These are phyloP conservation scores for Populus ilicifolia DNA, from an alignment of 345 rosid genomes.

Conservation along the genomic window DNA sequence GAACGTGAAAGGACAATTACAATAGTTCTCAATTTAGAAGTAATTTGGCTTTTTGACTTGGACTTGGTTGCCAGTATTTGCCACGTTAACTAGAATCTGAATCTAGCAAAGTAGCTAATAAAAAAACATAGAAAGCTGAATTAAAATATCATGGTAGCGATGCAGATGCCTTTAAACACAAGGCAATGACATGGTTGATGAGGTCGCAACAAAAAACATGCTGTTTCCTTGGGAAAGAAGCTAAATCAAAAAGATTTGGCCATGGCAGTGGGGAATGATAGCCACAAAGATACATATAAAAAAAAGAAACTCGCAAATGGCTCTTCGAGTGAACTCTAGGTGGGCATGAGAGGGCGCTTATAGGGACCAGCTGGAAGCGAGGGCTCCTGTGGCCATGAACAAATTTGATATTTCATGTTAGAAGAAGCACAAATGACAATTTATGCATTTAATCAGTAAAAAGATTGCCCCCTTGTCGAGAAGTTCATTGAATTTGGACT, in stretches of 20 bases:
- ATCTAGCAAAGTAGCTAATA: conserved; percentile 4
- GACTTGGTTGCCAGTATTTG: background rate
- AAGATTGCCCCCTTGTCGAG: no score
- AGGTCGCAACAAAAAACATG: background rate
- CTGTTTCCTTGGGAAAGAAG: background rate
- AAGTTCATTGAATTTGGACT: no score
- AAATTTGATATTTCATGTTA: no score
- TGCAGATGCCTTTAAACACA: background rate
- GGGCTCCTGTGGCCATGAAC: background rate
- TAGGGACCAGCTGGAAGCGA: background rate
- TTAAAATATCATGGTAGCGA: background rate
- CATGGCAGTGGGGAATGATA: no score
- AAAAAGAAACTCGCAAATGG: no score
- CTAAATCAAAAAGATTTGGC: no score
- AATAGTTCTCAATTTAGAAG: background rate
- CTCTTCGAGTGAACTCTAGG: background rate
- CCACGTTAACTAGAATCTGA: conserved; percentile 6
- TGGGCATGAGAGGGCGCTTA: background rate
- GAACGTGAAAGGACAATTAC: no score
- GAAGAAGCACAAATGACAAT: no score
- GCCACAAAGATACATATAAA: no score
- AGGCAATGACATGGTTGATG: background rate
- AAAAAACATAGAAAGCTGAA: background rate
- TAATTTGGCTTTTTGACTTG: background rate
- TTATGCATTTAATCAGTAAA: no score